Evolutionary conservation across 371 early-diverging fungal species (phyloP), one percentile per base, ranked within the genome.

Genomic region (Phascolomyces articulosus): DNA sequence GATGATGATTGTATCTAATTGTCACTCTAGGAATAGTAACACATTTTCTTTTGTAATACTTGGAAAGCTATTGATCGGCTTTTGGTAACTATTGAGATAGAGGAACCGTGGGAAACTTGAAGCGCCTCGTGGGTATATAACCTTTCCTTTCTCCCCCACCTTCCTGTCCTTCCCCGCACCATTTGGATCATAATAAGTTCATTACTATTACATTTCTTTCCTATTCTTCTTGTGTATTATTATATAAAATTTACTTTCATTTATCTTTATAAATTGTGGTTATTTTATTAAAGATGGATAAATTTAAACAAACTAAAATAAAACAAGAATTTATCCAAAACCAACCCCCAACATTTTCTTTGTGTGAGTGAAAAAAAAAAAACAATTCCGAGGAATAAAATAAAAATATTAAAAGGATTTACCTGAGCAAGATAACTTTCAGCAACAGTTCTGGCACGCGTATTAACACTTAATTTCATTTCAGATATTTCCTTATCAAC

Each of bases 401-500:
- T 48, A 34, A 11, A 34, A 34, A 34, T 51, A 0, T n/a, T 57
- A n/a, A n/a, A n/a, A n/a, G n/a, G n/a, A n/a, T 28, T 41, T 83
- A 87, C 88, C 82, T 87, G 81, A 31, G 77, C 73, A 48, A 90
- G 73, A 67, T 85, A 93, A 47, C 91, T 87, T 74, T 96, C 95
- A 7, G 96, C 95, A 16, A 98, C 96, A 49, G 90, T 92, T 84
- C 98, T 93, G 4, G 97, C 98, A 28, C 98, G 87, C 38, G 95
- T 92, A 73, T 97, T 97, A 58, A 98, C 84, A 73, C 93, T 91
- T 69, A 98, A 82, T 77, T 96, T 96, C 97, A 98, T 97, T 74
- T 97, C 97, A 68, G 92, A 92, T 66, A 98, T 98, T 75, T 98
- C 98, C 86, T 95, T 97, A 78, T 98, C 98, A 26, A 98, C 96